Conservation (phyloP, 768 basidiomycete species). For the Termitomyces bulborhizus region DNA sequence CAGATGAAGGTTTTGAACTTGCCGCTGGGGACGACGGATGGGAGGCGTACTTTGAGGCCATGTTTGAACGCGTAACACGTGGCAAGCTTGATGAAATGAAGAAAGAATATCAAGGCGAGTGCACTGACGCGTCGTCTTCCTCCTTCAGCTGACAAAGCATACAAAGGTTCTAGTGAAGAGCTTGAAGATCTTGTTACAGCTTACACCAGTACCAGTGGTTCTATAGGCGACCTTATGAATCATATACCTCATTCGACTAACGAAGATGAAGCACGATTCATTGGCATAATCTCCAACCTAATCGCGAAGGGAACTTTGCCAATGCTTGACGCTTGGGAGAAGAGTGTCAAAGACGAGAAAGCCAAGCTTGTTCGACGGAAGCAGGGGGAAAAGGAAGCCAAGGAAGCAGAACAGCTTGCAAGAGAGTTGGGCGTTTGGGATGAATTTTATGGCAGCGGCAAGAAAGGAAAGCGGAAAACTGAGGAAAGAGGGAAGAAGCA, state of each 20-base stretch:
- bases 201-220: conserved; percentile 67
- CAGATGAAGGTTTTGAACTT: conserved; percentile 70
- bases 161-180: conserved; percentile 80
- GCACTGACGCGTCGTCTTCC: not conserved
- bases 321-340: conserved; percentile 56
- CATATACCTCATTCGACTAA: conserved; percentile 81
- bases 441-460: conserved; percentile 81
- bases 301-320: conserved; percentile 58
- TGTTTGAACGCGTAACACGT: conserved; percentile 84
- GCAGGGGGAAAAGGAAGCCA: conserved; percentile 70
- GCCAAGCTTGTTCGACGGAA: conserved; percentile 68
- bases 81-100: conserved; percentile 90
- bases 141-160: not conserved
- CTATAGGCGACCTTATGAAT: conserved; percentile 75
- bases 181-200: conserved; percentile 69
- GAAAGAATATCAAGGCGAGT: conserved; percentile 84
- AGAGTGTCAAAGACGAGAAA: conserved; percentile 73
- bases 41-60: conserved; percentile 90
- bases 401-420: conserved; percentile 78
- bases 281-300: conserved; percentile 58
- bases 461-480: conserved; percentile 50
- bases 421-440: conserved; percentile 93
- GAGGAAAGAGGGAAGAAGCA: conserved; percentile 44
- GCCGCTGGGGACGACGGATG: conserved; percentile 80
- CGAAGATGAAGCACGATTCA: conserved; percentile 83